Evolutionary conservation across 768 basidiomycete genomes (phyloP).

Genomic region (Hericium erinaceus): DNA sequence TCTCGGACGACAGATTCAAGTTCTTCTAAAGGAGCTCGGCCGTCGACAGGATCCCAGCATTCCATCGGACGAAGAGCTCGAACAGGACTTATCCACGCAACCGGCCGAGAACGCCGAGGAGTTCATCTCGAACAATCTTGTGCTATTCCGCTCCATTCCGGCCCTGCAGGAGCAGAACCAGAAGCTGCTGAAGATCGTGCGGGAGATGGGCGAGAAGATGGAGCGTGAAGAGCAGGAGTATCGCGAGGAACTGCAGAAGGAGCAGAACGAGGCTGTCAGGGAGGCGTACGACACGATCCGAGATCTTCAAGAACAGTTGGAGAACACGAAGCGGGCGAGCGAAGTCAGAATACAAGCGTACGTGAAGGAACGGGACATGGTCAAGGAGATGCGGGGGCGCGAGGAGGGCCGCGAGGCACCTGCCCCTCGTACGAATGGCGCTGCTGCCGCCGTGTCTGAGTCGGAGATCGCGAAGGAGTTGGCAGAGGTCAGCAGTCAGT

Average conservation of each 20-base stretch:
- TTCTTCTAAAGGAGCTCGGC: constrained; percentile 68
- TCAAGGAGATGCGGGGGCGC: constrained; percentile 64
- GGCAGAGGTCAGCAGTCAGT: constrained; percentile 66
- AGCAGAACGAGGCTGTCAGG: constrained; percentile 69
- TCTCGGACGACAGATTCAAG: constrained; percentile 56
- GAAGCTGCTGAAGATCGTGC: constrained; percentile 72
- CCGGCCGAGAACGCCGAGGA: constrained; percentile 55
- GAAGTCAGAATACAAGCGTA: constrained; percentile 70
- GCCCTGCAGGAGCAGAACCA: constrained; percentile 89
- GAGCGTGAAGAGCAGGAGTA: constrained; percentile 80
- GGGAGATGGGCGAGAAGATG: constrained; percentile 77
- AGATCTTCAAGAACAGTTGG: constrained; percentile 67
- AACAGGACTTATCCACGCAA: constrained; percentile 31
- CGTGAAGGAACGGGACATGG: constrained; percentile 80
- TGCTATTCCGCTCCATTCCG: constrained; percentile 74
- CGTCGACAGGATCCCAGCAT: constrained; percentile 80
- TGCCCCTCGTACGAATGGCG: background rate
- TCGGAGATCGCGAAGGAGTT: constrained; percentile 49
- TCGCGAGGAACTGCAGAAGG: constrained; percentile 55
- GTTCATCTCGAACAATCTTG: constrained; percentile 83
- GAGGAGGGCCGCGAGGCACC: constrained; percentile 25
- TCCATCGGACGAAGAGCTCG: constrained; percentile 56
- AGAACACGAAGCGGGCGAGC: constrained; percentile 63
- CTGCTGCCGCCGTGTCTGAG: constrained; percentile 1
- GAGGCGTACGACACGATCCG: constrained; percentile 87